Conservation (phyloP, 306 rosid genomes). For the Dryas drummondii region DNA sequence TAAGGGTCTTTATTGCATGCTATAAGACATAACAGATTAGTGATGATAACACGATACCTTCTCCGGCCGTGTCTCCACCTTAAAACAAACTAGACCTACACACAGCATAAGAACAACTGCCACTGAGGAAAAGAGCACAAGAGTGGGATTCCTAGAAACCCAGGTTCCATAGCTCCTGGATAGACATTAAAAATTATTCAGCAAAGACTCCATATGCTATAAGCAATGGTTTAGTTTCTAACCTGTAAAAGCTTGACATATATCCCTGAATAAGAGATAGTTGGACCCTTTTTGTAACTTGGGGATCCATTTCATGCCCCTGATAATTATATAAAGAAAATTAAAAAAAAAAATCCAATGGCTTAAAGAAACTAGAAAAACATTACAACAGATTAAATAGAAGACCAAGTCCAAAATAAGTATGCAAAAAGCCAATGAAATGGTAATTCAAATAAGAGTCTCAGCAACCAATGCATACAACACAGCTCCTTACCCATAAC, state of each 20-base stretch:
- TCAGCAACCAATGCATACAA: neutral
- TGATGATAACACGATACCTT: constrained; percentile 54
- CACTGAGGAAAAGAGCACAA: constrained; percentile 73
- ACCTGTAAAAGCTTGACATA: constrained; percentile 83
- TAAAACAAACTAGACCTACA: constrained; percentile 68
- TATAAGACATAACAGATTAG: constrained; percentile 22
- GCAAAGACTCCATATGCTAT: constrained; percentile 7
- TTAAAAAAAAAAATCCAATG: constrained; percentile 24
- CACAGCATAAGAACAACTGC: constrained; percentile 72
- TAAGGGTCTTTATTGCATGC: constrained; percentile 18
- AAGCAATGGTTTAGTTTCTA: constrained; percentile 32
- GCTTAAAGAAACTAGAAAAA: constrained; percentile 13
- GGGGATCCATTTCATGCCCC: constrained; percentile 44
- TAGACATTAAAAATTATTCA: constrained; percentile 26
- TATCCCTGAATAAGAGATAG: constrained; percentile 68
- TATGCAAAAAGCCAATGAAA: neutral
- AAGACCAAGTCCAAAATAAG: neutral
- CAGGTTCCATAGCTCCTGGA: constrained; percentile 81
- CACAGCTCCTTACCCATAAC: neutral
- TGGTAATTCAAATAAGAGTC: neutral
- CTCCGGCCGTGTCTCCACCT: constrained; percentile 91
- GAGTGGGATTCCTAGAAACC: constrained; percentile 75
- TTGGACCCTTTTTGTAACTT: constrained; percentile 43
- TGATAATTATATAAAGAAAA: constrained; percentile 12
- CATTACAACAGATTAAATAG: constrained; percentile 8